Evolutionary conservation across 108 stramenopile species (phyloP).

Genomic region (Asterionellopsis glacialis): DNA sequence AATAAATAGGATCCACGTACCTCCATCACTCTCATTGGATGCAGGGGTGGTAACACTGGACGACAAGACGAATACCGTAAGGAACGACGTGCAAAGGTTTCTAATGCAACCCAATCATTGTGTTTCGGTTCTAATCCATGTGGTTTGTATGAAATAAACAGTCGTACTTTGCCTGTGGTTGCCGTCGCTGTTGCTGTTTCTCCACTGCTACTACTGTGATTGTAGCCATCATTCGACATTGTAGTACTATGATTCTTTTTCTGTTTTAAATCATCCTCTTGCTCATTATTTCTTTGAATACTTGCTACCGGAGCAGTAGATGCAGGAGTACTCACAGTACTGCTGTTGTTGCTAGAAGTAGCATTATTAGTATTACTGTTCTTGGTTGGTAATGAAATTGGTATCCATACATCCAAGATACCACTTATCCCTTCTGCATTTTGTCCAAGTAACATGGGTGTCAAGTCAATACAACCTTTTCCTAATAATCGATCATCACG

Average conservation of each 20-base stretch:
- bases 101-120: conserved; percentile 73
- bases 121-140: conserved; percentile 66
- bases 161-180: conserved; percentile 52
- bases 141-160: conserved; percentile 70
- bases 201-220: neutral
- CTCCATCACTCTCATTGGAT: conserved; percentile 61
- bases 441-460: conserved; percentile 59
- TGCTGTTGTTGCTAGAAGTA: conserved; percentile 10
- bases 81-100: conserved; percentile 75
- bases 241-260: conserved; percentile 8
- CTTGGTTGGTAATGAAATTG: conserved; percentile 23
- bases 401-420: conserved; percentile 64
- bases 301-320: neutral
- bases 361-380: conserved; percentile 2
- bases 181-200: conserved; percentile 3
- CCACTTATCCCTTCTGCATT: conserved; percentile 34
- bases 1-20: conserved; percentile 44
- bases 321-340: neutral
- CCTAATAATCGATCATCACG: conserved; percentile 58
- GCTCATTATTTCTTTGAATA: neutral
- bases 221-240: neutral
- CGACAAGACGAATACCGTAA: conserved; percentile 21
- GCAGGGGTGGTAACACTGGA: conserved; percentile 57
- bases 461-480: conserved; percentile 57
- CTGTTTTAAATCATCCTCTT: neutral